A percentile compares a stretch with the other conserved stretches of the same genome.
Conservation (phyloP, 2,329 filamentous ascomycete species). For the Lomentospora prolificans region DNA sequence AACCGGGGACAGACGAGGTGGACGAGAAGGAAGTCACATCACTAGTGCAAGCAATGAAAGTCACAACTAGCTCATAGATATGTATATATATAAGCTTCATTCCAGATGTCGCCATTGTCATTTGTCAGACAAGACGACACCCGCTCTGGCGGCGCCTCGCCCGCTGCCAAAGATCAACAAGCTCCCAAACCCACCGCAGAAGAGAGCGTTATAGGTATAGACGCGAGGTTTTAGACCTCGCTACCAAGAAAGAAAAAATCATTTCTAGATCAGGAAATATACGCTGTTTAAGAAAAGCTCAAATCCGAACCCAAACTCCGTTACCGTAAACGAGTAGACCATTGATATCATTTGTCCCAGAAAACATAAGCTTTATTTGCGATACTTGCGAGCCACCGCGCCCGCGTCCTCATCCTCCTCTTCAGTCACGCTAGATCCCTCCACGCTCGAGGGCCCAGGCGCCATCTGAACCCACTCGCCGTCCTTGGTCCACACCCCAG, state of each 20-base stretch:
- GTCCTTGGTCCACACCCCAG: conserved; percentile 57
- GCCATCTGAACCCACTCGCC: conserved; percentile 59
- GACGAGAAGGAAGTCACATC: neutral
- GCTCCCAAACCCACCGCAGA: too few species aligned
- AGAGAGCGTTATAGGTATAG: too few species aligned
- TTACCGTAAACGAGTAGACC: too few species aligned
- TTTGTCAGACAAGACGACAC: neutral
- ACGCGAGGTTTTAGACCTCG: too few species aligned
- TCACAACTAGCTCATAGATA: neutral
- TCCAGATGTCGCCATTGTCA: neutral
- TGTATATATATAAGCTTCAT: neutral
- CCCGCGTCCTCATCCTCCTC: conserved; percentile 10
- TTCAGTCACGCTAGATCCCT: conserved; percentile 15
- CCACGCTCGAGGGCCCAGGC: conserved; percentile 44
- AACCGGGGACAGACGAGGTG: neutral
- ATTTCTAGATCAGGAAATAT: too few species aligned
- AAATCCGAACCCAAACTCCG: too few species aligned
- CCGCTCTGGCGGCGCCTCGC: too few species aligned
- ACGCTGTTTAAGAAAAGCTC: too few species aligned
- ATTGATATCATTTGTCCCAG: too few species aligned
- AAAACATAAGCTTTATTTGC: neutral
- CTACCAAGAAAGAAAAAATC: too few species aligned
- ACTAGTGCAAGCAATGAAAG: neutral
- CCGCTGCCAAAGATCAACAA: too few species aligned
- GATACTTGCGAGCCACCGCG: neutral